phyloP scores from a whole-genome alignment of 2,329 filamentous ascomycete genomes.

The Ceratocystis cubensis region DNA sequence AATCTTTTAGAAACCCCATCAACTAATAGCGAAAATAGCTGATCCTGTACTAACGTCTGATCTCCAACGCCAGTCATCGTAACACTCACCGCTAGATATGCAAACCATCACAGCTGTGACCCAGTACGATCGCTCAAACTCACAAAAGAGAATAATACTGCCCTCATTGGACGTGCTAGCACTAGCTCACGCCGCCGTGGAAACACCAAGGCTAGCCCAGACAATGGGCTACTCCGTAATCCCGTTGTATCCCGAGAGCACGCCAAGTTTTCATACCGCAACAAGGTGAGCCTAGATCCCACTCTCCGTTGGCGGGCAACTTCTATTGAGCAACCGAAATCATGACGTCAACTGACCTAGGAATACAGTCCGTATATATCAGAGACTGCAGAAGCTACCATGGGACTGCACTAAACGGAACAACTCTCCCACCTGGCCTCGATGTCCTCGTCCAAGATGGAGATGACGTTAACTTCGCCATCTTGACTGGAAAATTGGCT shows the following conservation, averaged over 20 bases:
- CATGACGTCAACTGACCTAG: not conserved
- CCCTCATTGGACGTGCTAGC: conserved; percentile 18
- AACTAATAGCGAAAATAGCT: not conserved
- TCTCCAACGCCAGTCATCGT: not conserved
- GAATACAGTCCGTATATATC: conserved; percentile 14
- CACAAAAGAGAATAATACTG: conserved; percentile 7
- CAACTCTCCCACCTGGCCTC: not conserved
- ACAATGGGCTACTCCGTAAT: conserved; percentile 20
- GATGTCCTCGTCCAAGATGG: conserved; percentile 10
- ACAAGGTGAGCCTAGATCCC: not conserved
- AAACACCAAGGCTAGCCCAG: not conserved
- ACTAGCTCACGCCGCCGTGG: conserved; percentile 16
- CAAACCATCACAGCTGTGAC: conserved; percentile 4
- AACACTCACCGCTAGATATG: conserved; percentile 1
- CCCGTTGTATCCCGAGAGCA: conserved; percentile 20
- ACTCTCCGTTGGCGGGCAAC: not conserved
- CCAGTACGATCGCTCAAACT: conserved; percentile 12
- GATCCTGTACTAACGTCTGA: not conserved
- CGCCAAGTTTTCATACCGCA: conserved; percentile 16
- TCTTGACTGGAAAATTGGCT: conserved; percentile 13
- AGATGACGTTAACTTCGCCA: conserved; percentile 16
- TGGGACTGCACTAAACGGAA: conserved; percentile 19
- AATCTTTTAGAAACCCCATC: not conserved
- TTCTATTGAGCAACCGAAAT: no score
- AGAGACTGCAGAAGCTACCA: conserved; percentile 19